Evolutionary conservation across 805 yeast genomes (phyloP).

Genomic region (Ascoidea rubescens): DNA sequence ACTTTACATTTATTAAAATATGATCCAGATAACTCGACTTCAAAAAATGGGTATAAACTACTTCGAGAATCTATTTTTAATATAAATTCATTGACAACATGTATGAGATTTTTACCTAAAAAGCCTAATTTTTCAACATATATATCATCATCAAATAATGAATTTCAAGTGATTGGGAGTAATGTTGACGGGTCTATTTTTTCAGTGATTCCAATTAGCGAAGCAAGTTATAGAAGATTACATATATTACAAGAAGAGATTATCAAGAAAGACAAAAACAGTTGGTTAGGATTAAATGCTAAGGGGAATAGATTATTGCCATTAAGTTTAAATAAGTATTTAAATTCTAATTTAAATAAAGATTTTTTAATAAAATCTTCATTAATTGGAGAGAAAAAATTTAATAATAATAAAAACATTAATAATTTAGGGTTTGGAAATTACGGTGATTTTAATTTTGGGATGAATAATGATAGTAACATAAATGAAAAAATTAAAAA

Average conservation of each 20-base stretch:
- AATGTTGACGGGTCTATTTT: constrained; percentile 71
- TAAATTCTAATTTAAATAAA: constrained; percentile 3
- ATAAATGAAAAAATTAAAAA: constrained; percentile 38
- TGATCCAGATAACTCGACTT: constrained; percentile 83
- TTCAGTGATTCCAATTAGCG: constrained; percentile 61
- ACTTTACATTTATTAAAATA: constrained; percentile 64
- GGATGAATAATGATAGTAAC: constrained; percentile 2
- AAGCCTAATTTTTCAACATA: constrained; percentile 5
- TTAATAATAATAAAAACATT: no score
- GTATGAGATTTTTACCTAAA: constrained; percentile 33
- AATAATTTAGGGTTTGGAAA: constrained; percentile 3
- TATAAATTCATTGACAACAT: constrained; percentile 45
- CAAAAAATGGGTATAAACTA: constrained; percentile 67
- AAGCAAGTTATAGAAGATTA: constrained; percentile 63
- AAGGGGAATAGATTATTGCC: constrained; percentile 36
- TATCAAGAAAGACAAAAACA: constrained; percentile 52
- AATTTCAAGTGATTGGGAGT: constrained; percentile 51
- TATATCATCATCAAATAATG: constrained; percentile 13
- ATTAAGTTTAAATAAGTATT: constrained; percentile 3
- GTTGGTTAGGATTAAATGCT: constrained; percentile 73
- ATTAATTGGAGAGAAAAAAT: constrained; percentile 12
- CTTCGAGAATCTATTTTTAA: constrained; percentile 59
- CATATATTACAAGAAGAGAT: constrained; percentile 82
- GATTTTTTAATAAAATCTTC: constrained; percentile 2
- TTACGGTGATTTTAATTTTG: constrained; percentile 1